Percentiles rank a stretch among this genome's conserved stretches.
Evolutionary conservation across 2,329 filamentous ascomycete genomes (phyloP).

Genomic region (Stachybotrys echinatus): DNA sequence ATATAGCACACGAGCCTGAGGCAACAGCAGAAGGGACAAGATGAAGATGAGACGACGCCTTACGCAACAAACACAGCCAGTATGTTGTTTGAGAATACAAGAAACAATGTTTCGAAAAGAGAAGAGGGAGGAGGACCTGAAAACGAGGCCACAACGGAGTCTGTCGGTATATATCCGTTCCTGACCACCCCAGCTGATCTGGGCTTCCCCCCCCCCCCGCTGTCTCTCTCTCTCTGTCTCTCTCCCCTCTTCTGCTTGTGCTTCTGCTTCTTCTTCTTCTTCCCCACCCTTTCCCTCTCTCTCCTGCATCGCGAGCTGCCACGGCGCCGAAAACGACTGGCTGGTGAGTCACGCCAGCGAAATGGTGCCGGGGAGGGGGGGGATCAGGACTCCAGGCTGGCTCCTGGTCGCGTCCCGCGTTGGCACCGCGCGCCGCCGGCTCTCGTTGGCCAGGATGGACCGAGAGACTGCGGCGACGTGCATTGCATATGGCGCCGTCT

Average conservation of each 20-base stretch:
- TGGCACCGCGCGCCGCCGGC: background rate
- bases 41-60: too few relatives aligned
- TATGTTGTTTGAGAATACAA: background rate
- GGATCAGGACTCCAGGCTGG: too few relatives aligned
- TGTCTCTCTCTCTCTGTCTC: background rate
- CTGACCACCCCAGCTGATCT: background rate
- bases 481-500: too few relatives aligned
- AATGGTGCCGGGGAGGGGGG: too few relatives aligned
- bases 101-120: background rate
- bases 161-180: slow-evolving; percentile 2
- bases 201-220: background rate
- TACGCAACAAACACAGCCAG: background rate
- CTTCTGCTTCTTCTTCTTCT: background rate
- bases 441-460: background rate
- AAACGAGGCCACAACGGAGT: slow-evolving; percentile 1
- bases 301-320: slow-evolving; percentile 4
- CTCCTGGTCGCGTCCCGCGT: background rate
- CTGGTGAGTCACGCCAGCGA: slow-evolving; percentile 16
- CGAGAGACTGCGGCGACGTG: background rate
- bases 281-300: too few relatives aligned
- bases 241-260: background rate
- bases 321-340: slow-evolving; percentile 11
- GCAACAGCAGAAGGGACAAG: too few relatives aligned
- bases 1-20: background rate
- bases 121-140: background rate